Percentiles rank a stretch among this genome's conserved stretches.
Conservation (phyloP, 805 yeast species). For the Monosporozyma solicola region DNA sequence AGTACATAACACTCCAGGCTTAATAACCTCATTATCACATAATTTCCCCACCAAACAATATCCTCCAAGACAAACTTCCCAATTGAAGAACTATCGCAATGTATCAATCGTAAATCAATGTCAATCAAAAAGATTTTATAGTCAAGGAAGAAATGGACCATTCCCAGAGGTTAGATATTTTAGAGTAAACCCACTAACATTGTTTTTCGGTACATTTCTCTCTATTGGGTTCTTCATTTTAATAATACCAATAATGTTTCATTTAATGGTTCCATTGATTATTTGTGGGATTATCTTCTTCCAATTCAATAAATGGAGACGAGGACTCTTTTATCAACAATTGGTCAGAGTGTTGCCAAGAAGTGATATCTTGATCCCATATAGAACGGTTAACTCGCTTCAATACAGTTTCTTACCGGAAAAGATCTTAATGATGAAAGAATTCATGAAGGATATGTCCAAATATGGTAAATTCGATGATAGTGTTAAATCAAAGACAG, state of each 20-base stretch:
- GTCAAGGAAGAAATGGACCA: not conserved
- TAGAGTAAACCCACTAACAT: slow-evolving; percentile 8
- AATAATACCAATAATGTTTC: slow-evolving; percentile 10
- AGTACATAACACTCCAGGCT: too few relatives aligned
- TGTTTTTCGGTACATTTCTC: slow-evolving; percentile 8
- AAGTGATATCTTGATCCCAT: slow-evolving; percentile 10
- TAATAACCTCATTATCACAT: too few relatives aligned
- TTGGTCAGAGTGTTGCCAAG: slow-evolving; percentile 11
- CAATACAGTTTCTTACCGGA: slow-evolving; percentile 9
- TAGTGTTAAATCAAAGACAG: not conserved
- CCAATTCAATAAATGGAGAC: slow-evolving; percentile 22
- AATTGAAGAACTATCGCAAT: not conserved
- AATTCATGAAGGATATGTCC: not conserved
- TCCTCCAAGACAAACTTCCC: not conserved
- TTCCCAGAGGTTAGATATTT: slow-evolving; percentile 6
- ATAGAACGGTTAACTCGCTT: slow-evolving; percentile 12
- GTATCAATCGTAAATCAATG: not conserved
- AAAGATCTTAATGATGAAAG: not conserved
- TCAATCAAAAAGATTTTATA: not conserved
- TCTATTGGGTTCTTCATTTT: slow-evolving; percentile 6
- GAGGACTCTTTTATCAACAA: slow-evolving; percentile 9
- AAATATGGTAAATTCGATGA: not conserved
- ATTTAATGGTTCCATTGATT: slow-evolving; percentile 18
- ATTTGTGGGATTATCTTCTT: slow-evolving; percentile 13
- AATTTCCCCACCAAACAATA: too few relatives aligned